Conservation (phyloP, 768 basidiomycete genomes). For the Agaricus sinodeliciosus region DNA sequence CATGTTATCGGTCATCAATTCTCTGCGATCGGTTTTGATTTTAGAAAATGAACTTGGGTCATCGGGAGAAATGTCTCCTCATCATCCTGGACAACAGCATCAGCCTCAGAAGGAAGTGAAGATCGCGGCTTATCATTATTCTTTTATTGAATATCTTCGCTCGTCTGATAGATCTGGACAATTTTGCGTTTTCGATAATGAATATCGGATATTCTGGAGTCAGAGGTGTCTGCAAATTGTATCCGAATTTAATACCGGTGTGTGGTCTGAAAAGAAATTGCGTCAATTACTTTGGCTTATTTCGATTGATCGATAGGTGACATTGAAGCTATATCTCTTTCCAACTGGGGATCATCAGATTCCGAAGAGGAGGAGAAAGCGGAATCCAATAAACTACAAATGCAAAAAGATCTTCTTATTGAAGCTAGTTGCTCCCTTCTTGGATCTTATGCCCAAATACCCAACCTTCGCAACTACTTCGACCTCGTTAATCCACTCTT, state of each 20-base stretch:
- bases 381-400: neutral
- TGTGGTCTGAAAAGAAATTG: neutral
- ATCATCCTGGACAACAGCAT: no score
- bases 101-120: neutral
- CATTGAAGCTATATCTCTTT: neutral
- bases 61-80: neutral
- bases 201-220: neutral
- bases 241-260: neutral
- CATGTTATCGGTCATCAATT: neutral
- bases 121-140: slow-evolving; percentile 5
- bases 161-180: neutral
- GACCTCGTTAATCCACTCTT: neutral
- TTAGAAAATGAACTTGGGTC: neutral
- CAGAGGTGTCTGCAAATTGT: slow-evolving; percentile 2
- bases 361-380: neutral
- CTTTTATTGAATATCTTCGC: slow-evolving; percentile 5
- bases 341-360: neutral
- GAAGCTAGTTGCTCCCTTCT: slow-evolving; percentile 8
- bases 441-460: neutral
- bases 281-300: neutral
- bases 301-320: neutral
- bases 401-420: neutral
- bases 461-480: neutral
- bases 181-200: slow-evolving; percentile 1
- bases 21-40: slow-evolving; percentile 1